phyloP scores from a whole-genome alignment of 495 filamentous ascomycete genomes.

The Xanthoparmelia taractica region DNA sequence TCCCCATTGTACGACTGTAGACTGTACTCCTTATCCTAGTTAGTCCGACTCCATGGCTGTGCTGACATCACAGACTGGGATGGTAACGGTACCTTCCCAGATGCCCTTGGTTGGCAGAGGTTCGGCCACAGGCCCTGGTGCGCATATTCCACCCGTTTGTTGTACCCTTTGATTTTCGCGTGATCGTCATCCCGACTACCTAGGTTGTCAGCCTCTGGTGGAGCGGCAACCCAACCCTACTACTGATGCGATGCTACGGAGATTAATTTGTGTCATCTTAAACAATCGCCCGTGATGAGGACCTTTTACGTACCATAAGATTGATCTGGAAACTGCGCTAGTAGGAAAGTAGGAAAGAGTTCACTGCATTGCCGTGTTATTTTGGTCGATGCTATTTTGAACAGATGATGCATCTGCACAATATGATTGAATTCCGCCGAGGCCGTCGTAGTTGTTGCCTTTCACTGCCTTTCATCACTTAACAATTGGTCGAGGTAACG shows the following conservation, averaged over 20 bases:
- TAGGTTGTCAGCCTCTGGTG: constrained; percentile 21
- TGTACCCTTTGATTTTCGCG: constrained; percentile 14
- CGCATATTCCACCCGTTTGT: constrained; percentile 23
- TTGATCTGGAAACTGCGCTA: too few relatives aligned
- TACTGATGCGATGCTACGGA: constrained; percentile 26
- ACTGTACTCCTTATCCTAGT: constrained; percentile 24
- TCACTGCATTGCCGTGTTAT: constrained; percentile 24
- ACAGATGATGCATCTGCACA: constrained; percentile 26
- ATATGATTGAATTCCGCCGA: constrained; percentile 27
- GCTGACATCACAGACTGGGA: constrained; percentile 30
- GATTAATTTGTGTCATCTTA: constrained; percentile 23
- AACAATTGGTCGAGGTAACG: constrained; percentile 28
- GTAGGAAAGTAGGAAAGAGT: constrained; percentile 24
- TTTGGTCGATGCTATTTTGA: constrained; percentile 25
- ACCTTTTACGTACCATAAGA: neutral
- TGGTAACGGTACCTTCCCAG: constrained; percentile 31
- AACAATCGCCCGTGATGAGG: too few relatives aligned
- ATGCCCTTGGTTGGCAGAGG: constrained; percentile 24
- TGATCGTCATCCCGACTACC: constrained; percentile 25
- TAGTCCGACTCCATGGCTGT: constrained; percentile 18
- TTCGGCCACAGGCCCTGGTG: constrained; percentile 22
- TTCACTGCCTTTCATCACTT: constrained; percentile 27
- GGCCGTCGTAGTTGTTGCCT: constrained; percentile 23
- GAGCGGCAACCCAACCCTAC: constrained; percentile 27
- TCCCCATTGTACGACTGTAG: constrained; percentile 28